Evolutionary conservation across 768 basidiomycete genomes (phyloP).

Genomic region (Leccinellum rugosiceps): DNA sequence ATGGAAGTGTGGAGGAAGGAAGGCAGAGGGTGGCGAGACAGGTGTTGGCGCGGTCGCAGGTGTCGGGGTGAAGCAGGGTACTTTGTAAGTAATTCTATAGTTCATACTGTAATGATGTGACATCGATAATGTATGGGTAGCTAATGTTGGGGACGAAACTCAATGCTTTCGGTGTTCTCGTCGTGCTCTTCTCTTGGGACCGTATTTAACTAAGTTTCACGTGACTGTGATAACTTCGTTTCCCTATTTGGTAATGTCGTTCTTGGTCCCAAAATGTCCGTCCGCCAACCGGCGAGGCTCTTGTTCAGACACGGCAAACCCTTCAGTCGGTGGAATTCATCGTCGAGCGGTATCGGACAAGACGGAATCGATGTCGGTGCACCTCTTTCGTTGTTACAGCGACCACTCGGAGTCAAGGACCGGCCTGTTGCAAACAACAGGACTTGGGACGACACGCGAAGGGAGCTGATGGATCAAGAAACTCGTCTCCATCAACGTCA

Average conservation of each 20-base stretch:
- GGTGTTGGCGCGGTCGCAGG: slow-evolving; percentile 38
- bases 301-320: slow-evolving; percentile 8
- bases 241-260: slow-evolving; percentile 17
- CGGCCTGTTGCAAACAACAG: slow-evolving; percentile 58
- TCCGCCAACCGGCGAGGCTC: slow-evolving; percentile 7
- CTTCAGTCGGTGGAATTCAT: slow-evolving; percentile 20
- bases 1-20: slow-evolving; percentile 37
- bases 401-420: slow-evolving; percentile 76
- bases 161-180: too few relatives aligned
- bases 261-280: slow-evolving; percentile 23
- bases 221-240: background rate
- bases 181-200: too few relatives aligned
- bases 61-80: background rate
- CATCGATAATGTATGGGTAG: background rate
- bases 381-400: slow-evolving; percentile 41
- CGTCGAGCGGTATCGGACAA: slow-evolving; percentile 2
- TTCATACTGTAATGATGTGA: too few relatives aligned
- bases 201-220: slow-evolving; percentile 1
- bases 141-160: too few relatives aligned
- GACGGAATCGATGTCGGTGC: slow-evolving; percentile 1
- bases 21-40: slow-evolving; percentile 44
- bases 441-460: slow-evolving; percentile 58
- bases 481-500: slow-evolving; percentile 65
- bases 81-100: background rate
- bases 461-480: slow-evolving; percentile 71